Evolutionary conservation across 1,284 basidiomycete species (phyloP), one percentile per base, ranked within the genome.

Genomic region (Tremellales sp.): DNA sequence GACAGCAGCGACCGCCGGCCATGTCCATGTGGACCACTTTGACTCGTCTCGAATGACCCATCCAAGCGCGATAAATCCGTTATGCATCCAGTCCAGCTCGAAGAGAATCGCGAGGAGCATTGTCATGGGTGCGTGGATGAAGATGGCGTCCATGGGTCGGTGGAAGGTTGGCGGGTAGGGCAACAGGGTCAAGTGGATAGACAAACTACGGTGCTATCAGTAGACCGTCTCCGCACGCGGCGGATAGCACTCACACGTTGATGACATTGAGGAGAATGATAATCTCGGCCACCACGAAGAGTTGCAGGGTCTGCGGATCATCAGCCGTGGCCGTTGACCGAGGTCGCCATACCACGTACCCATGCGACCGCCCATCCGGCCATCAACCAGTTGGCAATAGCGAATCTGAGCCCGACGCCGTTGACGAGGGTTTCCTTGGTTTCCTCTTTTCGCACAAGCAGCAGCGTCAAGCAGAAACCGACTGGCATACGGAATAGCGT

Each of bases 301-400:
- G 61, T 49, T 71, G 64, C 14, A 74, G 57, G 5, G 65, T 70
- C 70, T 73, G 43, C 5, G 5, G 34, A 28, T 29, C 5, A 33
- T 49, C 40, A 37, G 41, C 40, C 22, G 14, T 13, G 13, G 40
- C 16, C 14, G 19, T 12, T 39, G 10, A 18, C 14, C 22, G 34
- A 8, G 19, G 22, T 28, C 24, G 8, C 22, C 28, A 19, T 2
- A 31, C 5, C 1, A 60, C 78, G 27, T 57, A 89, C 85, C 80
- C 85, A 92, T 54, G 83, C 76, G 33, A 92, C 79, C 0, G 86
- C 85, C 87, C 88, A 93, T 3, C 80, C 69, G 0, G 85, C 87
- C 79, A 89, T 84, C 6, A 86, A 60, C 78, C 86, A 85, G 63
- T 94, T 92, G 4, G 86, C 80, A 22, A 87, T 65, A 0, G 91